A percentile compares a stretch with the other conserved stretches of the same genome.
Evolutionary conservation across 306 rosid species (phyloP).

Genomic region (Gillenia trifoliata): DNA sequence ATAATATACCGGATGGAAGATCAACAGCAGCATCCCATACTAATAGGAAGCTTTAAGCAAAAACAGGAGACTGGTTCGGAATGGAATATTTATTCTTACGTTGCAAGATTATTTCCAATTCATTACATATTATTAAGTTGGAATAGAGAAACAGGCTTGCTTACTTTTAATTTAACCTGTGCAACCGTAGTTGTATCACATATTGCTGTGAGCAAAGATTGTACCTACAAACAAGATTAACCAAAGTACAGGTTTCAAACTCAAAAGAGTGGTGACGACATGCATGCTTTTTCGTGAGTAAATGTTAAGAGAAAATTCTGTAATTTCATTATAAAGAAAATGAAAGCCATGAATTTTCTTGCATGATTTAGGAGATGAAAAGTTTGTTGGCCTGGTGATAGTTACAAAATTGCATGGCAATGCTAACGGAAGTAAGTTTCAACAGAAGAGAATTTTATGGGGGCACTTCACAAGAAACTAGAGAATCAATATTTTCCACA

Average conservation of each 20-base stretch:
- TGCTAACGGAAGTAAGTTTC: neutral
- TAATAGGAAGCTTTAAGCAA: neutral
- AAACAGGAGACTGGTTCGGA: neutral
- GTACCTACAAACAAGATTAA: conserved; percentile 53
- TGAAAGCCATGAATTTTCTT: neutral
- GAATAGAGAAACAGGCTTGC: conserved; percentile 4
- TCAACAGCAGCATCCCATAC: conserved; percentile 1
- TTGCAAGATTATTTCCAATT: conserved; percentile 13
- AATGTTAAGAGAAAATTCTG: neutral
- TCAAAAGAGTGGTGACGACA: neutral
- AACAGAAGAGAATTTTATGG: neutral
- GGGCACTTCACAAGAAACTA: neutral
- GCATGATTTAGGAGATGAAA: neutral
- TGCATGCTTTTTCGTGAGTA: neutral
- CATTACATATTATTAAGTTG: neutral
- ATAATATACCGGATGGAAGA: conserved; percentile 7
- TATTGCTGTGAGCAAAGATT: conserved; percentile 55
- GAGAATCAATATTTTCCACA: neutral
- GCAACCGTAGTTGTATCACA: conserved; percentile 69
- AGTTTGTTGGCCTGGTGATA: neutral
- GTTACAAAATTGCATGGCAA: neutral
- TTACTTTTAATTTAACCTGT: conserved; percentile 72
- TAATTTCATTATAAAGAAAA: neutral
- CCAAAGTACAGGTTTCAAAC: conserved; percentile 4
- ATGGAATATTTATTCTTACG: neutral